phyloP scores from a whole-genome alignment of 2,329 filamentous ascomycete genomes.

The Exophiala sp. region DNA sequence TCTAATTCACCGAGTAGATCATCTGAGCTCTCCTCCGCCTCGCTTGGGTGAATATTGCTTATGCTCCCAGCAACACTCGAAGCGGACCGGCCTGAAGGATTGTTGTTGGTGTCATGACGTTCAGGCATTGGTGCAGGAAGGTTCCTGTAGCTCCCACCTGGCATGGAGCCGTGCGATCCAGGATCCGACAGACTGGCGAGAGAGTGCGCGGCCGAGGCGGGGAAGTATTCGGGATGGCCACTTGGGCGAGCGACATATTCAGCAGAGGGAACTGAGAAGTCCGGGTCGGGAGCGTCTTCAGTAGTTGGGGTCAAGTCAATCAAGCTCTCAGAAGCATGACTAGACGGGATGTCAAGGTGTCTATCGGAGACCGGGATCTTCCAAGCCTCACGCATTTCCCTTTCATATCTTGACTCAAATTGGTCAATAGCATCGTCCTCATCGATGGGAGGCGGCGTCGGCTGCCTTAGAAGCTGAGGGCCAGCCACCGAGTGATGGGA shows the following conservation, averaged over 20 bases:
- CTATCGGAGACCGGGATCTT: conserved; percentile 25
- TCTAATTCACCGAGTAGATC: conserved; percentile 31
- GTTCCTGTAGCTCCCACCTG: neutral
- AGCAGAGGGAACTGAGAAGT: conserved; percentile 24
- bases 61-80: conserved; percentile 24
- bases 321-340: conserved; percentile 39
- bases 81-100: conserved; percentile 12
- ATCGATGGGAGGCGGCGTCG: conserved; percentile 8
- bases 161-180: conserved; percentile 27
- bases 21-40: conserved; percentile 29
- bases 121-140: neutral
- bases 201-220: conserved; percentile 23
- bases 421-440: neutral
- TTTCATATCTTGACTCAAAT: conserved; percentile 28
- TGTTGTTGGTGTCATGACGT: neutral
- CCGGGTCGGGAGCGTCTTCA: conserved; percentile 34
- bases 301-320: conserved; percentile 44
- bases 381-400: conserved; percentile 29
- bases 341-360: conserved; percentile 30
- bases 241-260: conserved; percentile 21
- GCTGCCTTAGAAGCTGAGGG: neutral
- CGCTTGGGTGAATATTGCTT: conserved; percentile 23
- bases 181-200: conserved; percentile 35
- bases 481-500: neutral
- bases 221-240: conserved; percentile 29